Evolutionary conservation across 2,329 filamentous ascomycete genomes (phyloP).

Genomic region (Chrysoporthe puriensis): DNA sequence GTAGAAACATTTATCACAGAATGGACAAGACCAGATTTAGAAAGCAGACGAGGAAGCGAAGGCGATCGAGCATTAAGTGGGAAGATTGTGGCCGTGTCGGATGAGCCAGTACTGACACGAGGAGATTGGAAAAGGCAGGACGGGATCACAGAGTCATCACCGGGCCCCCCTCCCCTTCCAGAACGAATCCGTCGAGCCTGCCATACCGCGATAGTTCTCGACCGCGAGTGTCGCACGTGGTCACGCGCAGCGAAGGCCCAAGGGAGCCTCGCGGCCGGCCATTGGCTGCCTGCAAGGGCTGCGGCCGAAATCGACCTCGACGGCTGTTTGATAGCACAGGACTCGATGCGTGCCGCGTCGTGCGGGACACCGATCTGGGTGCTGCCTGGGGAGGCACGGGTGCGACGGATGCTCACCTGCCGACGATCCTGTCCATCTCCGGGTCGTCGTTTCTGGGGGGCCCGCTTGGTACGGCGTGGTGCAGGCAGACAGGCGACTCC

Average conservation of each 20-base stretch:
- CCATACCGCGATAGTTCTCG: background rate
- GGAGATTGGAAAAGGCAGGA: background rate
- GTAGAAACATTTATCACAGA: background rate
- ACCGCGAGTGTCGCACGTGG: background rate
- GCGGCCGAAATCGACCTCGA: background rate
- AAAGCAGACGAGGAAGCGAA: background rate
- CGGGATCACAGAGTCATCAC: too few species aligned
- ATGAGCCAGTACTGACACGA: background rate
- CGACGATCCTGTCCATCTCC: background rate
- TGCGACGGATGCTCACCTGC: background rate
- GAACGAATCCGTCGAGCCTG: background rate
- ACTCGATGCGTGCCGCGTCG: slow-evolving; percentile 1
- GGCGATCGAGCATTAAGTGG: background rate
- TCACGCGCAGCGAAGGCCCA: background rate
- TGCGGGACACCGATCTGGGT: background rate
- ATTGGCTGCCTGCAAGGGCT: background rate
- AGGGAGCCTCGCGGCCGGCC: background rate
- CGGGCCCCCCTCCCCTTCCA: background rate
- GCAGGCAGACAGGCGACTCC: background rate
- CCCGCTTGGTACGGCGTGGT: background rate
- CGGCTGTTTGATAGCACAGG: background rate
- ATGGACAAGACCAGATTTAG: background rate
- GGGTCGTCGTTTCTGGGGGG: background rate
- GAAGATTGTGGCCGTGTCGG: background rate
- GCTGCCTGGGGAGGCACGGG: background rate